A percentile compares a stretch with the other conserved stretches of the same genome.
Evolutionary conservation across 768 basidiomycete genomes (phyloP).

Genomic region (Panaeolus cyanescens): DNA sequence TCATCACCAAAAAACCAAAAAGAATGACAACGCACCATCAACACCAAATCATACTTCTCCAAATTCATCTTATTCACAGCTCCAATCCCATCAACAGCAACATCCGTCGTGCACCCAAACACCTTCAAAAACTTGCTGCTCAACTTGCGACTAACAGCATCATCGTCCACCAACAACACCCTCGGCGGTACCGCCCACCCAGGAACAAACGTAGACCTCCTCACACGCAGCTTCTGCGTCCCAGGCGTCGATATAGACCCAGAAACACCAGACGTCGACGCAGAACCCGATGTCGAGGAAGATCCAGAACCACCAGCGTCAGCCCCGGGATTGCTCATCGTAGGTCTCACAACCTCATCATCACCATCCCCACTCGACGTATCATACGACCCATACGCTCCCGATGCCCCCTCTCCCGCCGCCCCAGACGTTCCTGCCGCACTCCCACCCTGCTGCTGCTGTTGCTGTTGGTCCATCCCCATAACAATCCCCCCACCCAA

Average conservation of each 20-base stretch:
- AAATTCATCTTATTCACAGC: slow-evolving; percentile 97
- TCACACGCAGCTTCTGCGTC: slow-evolving; percentile 59
- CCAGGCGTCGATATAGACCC: slow-evolving; percentile 17
- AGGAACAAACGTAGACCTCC: slow-evolving; percentile 80
- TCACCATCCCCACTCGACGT: slow-evolving; percentile 14
- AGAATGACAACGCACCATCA: slow-evolving; percentile 70
- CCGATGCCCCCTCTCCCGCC: neutral
- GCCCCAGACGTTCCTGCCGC: neutral
- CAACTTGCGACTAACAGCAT: slow-evolving; percentile 85
- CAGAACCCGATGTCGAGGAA: slow-evolving; percentile 19
- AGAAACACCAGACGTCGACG: slow-evolving; percentile 16
- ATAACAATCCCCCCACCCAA: slow-evolving; percentile 23
- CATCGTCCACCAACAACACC: slow-evolving; percentile 94
- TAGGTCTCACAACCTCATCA: slow-evolving; percentile 43
- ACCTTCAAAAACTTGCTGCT: slow-evolving; percentile 94
- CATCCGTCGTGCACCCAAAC: slow-evolving; percentile 92
- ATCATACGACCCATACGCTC: neutral
- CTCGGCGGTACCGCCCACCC: slow-evolving; percentile 91
- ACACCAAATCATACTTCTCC: slow-evolving; percentile 92
- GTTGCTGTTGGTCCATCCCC: neutral
- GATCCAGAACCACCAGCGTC: slow-evolving; percentile 6
- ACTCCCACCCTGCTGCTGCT: neutral
- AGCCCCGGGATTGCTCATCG: slow-evolving; percentile 16
- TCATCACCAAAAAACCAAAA: slow-evolving; percentile 10
- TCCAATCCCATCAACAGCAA: slow-evolving; percentile 89